A percentile compares a stretch with the other conserved stretches of the same genome.
These are phyloP conservation scores for Trypanosoma mega DNA, from an alignment of 208 protist species.

Conservation along the genomic window DNA sequence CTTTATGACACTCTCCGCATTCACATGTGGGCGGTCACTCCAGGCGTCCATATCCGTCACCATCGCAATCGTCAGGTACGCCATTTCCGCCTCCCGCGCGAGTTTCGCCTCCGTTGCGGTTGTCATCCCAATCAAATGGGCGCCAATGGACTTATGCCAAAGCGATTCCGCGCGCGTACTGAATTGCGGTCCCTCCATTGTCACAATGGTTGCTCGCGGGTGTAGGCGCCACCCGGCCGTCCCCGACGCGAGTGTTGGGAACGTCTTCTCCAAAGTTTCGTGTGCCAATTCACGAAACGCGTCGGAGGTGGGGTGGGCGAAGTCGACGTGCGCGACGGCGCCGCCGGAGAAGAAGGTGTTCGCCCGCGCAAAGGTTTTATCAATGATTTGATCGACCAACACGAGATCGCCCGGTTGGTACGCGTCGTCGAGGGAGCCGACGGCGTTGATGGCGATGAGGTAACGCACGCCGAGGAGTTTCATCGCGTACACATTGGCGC, in stretches of 20 bases:
- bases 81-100: conserved; percentile 91
- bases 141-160: conserved; percentile 73
- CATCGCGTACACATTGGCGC: conserved; percentile 91
- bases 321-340: conserved; percentile 80
- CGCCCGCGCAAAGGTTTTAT: conserved; percentile 67
- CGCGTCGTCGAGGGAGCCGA: conserved; percentile 76
- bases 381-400: conserved; percentile 89
- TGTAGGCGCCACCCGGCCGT: conserved; percentile 48
- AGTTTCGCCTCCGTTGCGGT: conserved; percentile 88
- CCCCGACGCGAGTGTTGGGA: conserved; percentile 21
- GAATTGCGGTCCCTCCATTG: conserved; percentile 93
- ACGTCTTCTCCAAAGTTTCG: conserved; percentile 38
- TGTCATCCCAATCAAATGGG: conserved; percentile 93
- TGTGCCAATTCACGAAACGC: conserved; percentile 38
- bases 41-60: conserved; percentile 96
- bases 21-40: conserved; percentile 78
- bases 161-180: conserved; percentile 84
- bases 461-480: conserved; percentile 87
- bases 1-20: conserved; percentile 47
- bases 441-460: conserved; percentile 84
- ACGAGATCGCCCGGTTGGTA: conserved; percentile 85
- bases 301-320: conserved; percentile 75
- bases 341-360: conserved; percentile 86
- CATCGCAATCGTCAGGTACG: conserved; percentile 81
- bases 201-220: conserved; percentile 63